Evolutionary conservation across 768 basidiomycete species (phyloP).

Genomic region (Hysterangium stoloniferum): DNA sequence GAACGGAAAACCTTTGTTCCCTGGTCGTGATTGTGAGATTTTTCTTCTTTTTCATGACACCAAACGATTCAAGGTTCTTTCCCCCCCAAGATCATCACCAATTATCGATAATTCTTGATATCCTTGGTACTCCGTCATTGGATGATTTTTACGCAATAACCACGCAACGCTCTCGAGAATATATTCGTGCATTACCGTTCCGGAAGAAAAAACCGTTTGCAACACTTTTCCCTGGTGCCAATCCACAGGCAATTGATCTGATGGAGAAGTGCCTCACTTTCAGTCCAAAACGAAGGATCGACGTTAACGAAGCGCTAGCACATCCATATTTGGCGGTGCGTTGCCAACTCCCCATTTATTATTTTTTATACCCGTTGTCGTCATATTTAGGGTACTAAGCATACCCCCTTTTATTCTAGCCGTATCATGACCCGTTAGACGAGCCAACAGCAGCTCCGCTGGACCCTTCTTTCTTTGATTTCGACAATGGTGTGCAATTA

Average conservation of each 20-base stretch:
- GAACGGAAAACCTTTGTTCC: conserved; percentile 86
- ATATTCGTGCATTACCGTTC: conserved; percentile 84
- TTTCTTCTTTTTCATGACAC: conserved; percentile 9
- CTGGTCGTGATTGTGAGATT: conserved; percentile 81
- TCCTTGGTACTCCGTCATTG: conserved; percentile 84
- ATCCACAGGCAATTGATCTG: conserved; percentile 67
- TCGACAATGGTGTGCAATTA: conserved; percentile 61
- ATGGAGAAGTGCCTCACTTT: conserved; percentile 78
- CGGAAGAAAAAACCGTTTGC: conserved; percentile 68
- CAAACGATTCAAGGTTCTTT: conserved; percentile 1
- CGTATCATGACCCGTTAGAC: conserved; percentile 84
- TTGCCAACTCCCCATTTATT: conserved; percentile 15
- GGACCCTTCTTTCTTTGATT: conserved; percentile 76
- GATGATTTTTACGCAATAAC: conserved; percentile 95
- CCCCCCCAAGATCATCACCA: conserved; percentile 78
- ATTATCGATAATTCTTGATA: conserved; percentile 84
- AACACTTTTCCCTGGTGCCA: conserved; percentile 67
- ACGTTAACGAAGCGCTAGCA: conserved; percentile 77
- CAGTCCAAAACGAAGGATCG: conserved; percentile 80
- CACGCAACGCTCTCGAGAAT: conserved; percentile 71
- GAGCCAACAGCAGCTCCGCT: conserved; percentile 76
- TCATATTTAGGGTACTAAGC: neutral
- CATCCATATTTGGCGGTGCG: conserved; percentile 82
- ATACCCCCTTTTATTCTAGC: conserved; percentile 31
- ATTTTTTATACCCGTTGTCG: neutral